Base-by-base conservation (phyloP, 2,329 filamentous ascomycete genomes). In the Penicillium thymicola region DNA sequence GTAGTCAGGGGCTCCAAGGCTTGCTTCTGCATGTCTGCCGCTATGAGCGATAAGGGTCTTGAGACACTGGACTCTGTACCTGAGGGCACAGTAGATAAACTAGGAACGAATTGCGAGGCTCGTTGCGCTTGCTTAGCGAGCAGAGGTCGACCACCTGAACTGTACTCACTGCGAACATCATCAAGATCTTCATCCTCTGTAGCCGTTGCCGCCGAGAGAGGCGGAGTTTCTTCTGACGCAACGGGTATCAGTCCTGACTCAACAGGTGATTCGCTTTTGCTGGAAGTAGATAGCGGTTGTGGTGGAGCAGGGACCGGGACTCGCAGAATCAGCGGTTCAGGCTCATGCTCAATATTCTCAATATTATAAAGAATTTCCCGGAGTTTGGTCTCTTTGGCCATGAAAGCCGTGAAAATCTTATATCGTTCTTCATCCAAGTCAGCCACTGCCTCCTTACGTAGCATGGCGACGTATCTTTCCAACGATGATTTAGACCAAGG, bases 401-500 rank as follows among this genome's bases (percentile, higher is more conserved):
- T 71, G 59, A 83, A 84, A 2, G 75, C 71, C 7, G 75, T 79
- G 60, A 85, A 84, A 0, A 81, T 75, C 54, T 79, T 79, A 60
- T 79, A 79, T 58, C 82, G 82, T 44, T 82, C 78, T 52, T 79
- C 75, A 43, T 83, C 79, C 3, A 74, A 74, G 38, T 76, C 66
- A 45, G 77, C 71, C 54, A 74, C 71, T 30, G 78, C 75, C 64
- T 85, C 82, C 51, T 78, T 76, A 47, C 78, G 77, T 25, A 85
- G 71, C 81, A 84, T 84, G 4, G 74, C 72, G 30, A 82, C 78
- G 62, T 80, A 85, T 41, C 82, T 75, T 48, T 81, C 78, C 46
- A 85, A 66, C 27, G 82, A 84, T 2, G 81, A 80, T 61, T 77
- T 80, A 60, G 79, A 84, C 79, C 82, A 84, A 3, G 81, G 78